Evolutionary conservation across 805 yeast genomes (phyloP), one percentile per base, ranked within the genome.

Genomic region (Wickerhamomyces strasburgensis): DNA sequence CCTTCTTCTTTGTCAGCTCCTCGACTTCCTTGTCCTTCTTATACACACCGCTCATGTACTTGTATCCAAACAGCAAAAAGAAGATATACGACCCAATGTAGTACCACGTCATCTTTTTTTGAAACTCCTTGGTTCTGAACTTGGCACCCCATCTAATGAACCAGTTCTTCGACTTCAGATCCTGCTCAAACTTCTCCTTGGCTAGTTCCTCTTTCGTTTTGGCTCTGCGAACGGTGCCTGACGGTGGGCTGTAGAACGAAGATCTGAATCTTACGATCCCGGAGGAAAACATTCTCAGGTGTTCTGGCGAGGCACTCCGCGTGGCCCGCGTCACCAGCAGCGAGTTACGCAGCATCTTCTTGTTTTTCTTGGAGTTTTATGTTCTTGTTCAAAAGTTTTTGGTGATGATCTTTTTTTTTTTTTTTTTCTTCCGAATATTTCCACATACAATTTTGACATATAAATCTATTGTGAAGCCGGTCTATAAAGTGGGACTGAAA

Each of bases 21-120:
- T 64, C 71, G 40, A 77, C 61, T 51, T 81, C 86, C 40, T 73
- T 65, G 43, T 84, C 90, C 58, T 78, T 78, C 31, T 67, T 61
- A 56, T 73, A 83, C 34, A 82, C 57, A 50, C 81, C 83, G 48
- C 76, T 67, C 77, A 83, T 79, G 55, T 79, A 78, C 52, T 70
- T 70, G 39, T 75, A 68, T 35, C 86, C 84, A 39, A 79, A 73
- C 15, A 72, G 64, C 19, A 78, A 56, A 51, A 80, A 72, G 8
- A 72, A 62, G 2, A 67, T 65, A 54, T 82, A 82, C 3, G 76
- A 71, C n/a, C 73, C 75, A 29, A 84, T 54, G 44, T 82, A 74
- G 53, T 70, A 76, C 47, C 75, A 73, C 5, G 88, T 79, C 67
- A 82, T 67, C 34, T 72, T 70, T 49, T 72, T 77, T 42, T 75